Conservation (phyloP, 2,329 filamentous ascomycete genomes). For the Colletotrichum falcatum region DNA sequence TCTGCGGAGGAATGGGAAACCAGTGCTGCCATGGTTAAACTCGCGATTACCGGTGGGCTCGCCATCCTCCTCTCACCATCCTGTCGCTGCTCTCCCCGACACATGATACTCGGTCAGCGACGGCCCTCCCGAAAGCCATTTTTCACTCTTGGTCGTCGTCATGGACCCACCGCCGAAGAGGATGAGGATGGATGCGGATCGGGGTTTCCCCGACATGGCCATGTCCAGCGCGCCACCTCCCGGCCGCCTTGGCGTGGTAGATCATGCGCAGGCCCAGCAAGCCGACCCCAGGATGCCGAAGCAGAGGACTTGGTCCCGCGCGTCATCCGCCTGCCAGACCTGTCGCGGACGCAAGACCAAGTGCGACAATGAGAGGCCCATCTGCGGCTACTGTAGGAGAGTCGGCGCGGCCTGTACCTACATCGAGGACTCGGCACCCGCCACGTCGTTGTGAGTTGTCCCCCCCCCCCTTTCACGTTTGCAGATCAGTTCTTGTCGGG, state of each 20-base stretch:
- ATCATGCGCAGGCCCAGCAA: constrained; percentile 29
- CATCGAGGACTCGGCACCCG: constrained; percentile 34
- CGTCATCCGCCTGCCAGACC: constrained; percentile 49
- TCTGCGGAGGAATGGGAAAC: constrained; percentile 26
- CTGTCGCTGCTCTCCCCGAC: constrained; percentile 36
- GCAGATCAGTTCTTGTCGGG: neutral
- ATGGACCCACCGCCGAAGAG: constrained; percentile 40
- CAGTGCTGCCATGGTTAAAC: constrained; percentile 34
- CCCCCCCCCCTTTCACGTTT: neutral
- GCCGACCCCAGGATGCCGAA: constrained; percentile 32
- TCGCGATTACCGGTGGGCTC: constrained; percentile 13
- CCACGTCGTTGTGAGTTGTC: constrained; percentile 36
- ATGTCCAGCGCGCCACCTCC: constrained; percentile 26
- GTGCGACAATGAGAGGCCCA: constrained; percentile 53
- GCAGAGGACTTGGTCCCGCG: constrained; percentile 37
- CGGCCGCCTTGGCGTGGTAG: constrained; percentile 17
- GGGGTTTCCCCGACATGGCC: constrained; percentile 38
- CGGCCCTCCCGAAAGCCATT: constrained; percentile 13
- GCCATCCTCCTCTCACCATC: constrained; percentile 6
- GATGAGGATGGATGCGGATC: constrained; percentile 39
- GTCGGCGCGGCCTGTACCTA: constrained; percentile 51
- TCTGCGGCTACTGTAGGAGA: constrained; percentile 52
- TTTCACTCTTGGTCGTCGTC: constrained; percentile 14
- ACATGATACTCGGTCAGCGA: constrained; percentile 24
- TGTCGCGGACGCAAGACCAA: constrained; percentile 54